Evolutionary conservation across 2,329 filamentous ascomycete genomes (phyloP).

Genomic region (Fusarium sp.): DNA sequence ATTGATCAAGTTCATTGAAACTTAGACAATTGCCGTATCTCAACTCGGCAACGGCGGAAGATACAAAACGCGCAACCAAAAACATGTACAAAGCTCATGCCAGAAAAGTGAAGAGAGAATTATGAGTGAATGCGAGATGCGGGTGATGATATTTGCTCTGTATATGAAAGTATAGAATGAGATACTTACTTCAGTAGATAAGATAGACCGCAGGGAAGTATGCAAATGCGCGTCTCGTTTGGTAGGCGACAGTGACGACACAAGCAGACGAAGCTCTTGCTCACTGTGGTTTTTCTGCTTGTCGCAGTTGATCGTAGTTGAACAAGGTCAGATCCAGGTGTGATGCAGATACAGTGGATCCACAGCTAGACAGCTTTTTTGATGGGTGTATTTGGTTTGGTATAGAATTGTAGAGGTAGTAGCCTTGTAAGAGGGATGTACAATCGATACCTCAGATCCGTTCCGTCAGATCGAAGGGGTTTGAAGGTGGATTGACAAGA

Average conservation of each 20-base stretch:
- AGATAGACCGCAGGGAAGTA: slow-evolving; percentile 17
- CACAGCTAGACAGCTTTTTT: slow-evolving; percentile 21
- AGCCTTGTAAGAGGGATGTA: slow-evolving; percentile 34
- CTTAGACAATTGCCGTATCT: slow-evolving; percentile 18
- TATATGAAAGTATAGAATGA: slow-evolving; percentile 13
- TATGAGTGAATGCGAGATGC: background rate
- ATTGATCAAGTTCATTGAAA: slow-evolving; percentile 10
- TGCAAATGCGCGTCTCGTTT: slow-evolving; percentile 35
- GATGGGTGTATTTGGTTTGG: slow-evolving; percentile 23
- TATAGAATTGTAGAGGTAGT: slow-evolving; percentile 1
- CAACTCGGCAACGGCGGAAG: slow-evolving; percentile 34
- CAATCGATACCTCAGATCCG: slow-evolving; percentile 34
- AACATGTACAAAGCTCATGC: slow-evolving; percentile 14
- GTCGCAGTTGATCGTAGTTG: slow-evolving; percentile 24
- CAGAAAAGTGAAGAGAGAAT: background rate
- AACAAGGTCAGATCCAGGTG: slow-evolving; percentile 7
- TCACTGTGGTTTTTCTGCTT: slow-evolving; percentile 5
- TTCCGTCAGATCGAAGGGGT: slow-evolving; percentile 31
- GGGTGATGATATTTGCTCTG: background rate
- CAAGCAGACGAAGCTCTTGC: slow-evolving; percentile 21
- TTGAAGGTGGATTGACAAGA: slow-evolving; percentile 38
- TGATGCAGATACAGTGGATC: slow-evolving; percentile 39
- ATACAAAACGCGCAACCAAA: slow-evolving; percentile 27
- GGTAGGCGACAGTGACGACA: slow-evolving; percentile 36
- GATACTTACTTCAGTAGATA: slow-evolving; percentile 27